A percentile compares a stretch with the other conserved stretches of the same genome.
phyloP scores from a whole-genome alignment of 208 protist species.

The Herpetomonas samuelpessoai region DNA sequence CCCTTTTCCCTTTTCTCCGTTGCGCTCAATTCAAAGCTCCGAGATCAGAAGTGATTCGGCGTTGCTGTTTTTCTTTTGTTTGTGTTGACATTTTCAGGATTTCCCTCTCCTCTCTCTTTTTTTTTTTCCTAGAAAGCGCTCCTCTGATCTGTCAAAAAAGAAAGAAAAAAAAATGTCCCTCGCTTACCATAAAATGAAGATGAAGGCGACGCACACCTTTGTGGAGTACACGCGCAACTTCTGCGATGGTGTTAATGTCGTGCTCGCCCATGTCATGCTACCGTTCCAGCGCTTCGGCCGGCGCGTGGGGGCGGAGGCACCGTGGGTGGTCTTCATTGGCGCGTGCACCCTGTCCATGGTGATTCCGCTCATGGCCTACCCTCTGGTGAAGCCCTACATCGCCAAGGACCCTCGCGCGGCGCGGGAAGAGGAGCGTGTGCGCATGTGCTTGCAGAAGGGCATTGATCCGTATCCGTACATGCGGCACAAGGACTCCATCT shows the following conservation, averaged over 20 bases:
- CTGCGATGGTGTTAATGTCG: constrained; percentile 62
- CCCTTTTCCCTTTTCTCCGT: not conserved
- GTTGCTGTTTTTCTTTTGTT: constrained; percentile 7
- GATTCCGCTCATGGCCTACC: constrained; percentile 59
- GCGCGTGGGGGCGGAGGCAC: constrained; percentile 63
- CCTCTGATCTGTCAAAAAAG: too few species aligned
- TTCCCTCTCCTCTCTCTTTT: not conserved
- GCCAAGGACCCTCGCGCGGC: constrained; percentile 35
- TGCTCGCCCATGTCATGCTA: constrained; percentile 23
- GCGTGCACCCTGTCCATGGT: constrained; percentile 38
- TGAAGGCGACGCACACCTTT: constrained; percentile 53
- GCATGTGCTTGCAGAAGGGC: constrained; percentile 88
- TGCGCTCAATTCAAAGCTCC: too few species aligned
- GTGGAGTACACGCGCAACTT: constrained; percentile 60
- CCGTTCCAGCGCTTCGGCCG: constrained; percentile 39
- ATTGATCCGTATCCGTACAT: constrained; percentile 90
- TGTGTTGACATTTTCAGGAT: not conserved
- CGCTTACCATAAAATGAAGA: constrained; percentile 73
- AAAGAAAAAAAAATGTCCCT: constrained; percentile 39
- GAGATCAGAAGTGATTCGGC: too few species aligned
- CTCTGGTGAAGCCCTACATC: constrained; percentile 61
- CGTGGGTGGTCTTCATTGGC: constrained; percentile 67
- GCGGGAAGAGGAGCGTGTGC: constrained; percentile 83
- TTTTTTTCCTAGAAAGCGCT: constrained; percentile 5
- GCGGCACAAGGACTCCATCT: constrained; percentile 78